phyloP scores from a whole-genome alignment of 2,329 filamentous ascomycete species.

The Hypoxylon sp. region DNA sequence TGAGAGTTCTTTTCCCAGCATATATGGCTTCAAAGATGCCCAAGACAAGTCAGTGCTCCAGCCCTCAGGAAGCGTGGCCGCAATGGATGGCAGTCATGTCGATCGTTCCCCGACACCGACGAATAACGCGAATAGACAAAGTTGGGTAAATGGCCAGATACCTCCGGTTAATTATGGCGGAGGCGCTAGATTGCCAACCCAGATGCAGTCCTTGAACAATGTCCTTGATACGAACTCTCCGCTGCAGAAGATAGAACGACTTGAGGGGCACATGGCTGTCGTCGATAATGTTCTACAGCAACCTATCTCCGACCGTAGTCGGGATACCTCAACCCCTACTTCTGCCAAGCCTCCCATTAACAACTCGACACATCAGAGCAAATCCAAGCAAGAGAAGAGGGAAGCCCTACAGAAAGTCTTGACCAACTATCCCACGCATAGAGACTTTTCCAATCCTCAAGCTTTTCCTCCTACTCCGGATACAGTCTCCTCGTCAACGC shows the following conservation, averaged over 20 bases:
- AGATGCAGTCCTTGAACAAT: conserved; percentile 64
- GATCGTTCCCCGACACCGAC: conserved; percentile 46
- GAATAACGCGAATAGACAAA: conserved; percentile 32
- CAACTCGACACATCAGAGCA: conserved; percentile 42
- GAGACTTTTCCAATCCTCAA: conserved; percentile 60
- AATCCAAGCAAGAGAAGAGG: conserved; percentile 63
- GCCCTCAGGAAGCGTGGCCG: conserved; percentile 40
- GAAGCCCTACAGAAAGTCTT: conserved; percentile 65
- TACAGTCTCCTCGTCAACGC: conserved; percentile 70
- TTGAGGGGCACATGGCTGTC: conserved; percentile 54
- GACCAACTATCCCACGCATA: conserved; percentile 62
- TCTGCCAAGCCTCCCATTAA: conserved; percentile 24
- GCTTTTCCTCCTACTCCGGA: conserved; percentile 71
- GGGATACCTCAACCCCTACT: conserved; percentile 42
- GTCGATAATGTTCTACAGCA: conserved; percentile 54
- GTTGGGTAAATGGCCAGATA: conserved; percentile 43
- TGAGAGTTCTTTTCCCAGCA: conserved; percentile 76
- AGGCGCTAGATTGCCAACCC: conserved; percentile 52
- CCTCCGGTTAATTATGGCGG: conserved; percentile 54
- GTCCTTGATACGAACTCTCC: conserved; percentile 64
- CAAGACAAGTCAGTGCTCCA: conserved; percentile 36
- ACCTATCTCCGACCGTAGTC: conserved; percentile 49
- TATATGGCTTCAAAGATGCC: conserved; percentile 66
- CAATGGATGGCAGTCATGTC: conserved; percentile 47
- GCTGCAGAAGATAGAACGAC: conserved; percentile 65